Evolutionary conservation across 1,284 basidiomycete genomes (phyloP).

Genomic region (Microbotryomycetes sp.): DNA sequence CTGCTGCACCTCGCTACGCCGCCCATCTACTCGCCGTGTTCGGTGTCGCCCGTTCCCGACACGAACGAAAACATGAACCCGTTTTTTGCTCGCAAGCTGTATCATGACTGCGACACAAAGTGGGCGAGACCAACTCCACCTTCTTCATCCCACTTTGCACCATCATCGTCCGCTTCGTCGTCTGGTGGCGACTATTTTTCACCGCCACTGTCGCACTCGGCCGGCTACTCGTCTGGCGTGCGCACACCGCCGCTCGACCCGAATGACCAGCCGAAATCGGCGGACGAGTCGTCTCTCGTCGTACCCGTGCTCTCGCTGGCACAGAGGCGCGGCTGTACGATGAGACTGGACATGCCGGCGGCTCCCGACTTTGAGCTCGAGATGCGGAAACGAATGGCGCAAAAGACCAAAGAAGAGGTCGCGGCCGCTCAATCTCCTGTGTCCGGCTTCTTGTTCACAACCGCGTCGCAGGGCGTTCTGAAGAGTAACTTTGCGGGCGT

Average conservation of each 20-base stretch:
- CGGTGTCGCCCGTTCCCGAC: background rate
- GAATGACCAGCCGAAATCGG: background rate
- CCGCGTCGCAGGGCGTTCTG: background rate
- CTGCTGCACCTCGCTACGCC: background rate
- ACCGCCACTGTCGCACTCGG: background rate
- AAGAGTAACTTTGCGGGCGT: constrained; percentile 3
- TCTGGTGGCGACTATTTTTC: background rate
- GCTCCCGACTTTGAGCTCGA: background rate
- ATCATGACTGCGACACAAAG: background rate
- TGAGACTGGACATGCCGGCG: background rate
- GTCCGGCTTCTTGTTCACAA: background rate
- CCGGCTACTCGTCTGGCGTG: background rate
- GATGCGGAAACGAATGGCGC: background rate
- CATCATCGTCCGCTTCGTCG: background rate
- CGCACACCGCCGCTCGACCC: background rate
- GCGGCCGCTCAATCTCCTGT: background rate
- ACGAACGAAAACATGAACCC: background rate
- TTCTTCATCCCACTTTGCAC: background rate
- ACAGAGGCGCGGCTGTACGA: background rate
- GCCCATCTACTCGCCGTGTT: background rate
- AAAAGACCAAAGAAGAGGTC: background rate
- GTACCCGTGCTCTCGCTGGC: background rate
- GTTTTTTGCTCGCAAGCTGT: background rate
- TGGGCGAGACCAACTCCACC: background rate
- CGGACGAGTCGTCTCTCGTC: background rate